A percentile compares a stretch with the other conserved stretches of the same genome.
These are phyloP conservation scores for Cyberlindnera petersonii DNA, from an alignment of 805 yeast species.

Conservation along the genomic window DNA sequence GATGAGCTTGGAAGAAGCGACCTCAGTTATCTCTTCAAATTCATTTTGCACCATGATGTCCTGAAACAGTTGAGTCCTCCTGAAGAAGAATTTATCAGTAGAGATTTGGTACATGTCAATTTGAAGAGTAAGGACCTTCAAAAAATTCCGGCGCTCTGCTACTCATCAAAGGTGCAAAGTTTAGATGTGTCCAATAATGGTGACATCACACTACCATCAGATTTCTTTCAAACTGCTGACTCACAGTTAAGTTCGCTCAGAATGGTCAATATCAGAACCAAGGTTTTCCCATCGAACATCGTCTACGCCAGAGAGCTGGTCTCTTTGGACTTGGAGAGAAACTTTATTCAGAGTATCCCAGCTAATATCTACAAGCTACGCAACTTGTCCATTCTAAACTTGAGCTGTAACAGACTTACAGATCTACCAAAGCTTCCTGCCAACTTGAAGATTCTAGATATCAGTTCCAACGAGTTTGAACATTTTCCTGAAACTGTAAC, in stretches of 20 bases:
- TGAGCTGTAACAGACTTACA: slow-evolving; percentile 73
- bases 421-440: slow-evolving; percentile 56
- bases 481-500: slow-evolving; percentile 63
- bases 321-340: slow-evolving; percentile 70
- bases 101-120: slow-evolving; percentile 69
- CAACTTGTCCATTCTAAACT: slow-evolving; percentile 53
- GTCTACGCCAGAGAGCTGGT: slow-evolving; percentile 64
- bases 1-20: slow-evolving; percentile 82
- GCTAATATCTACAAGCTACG: slow-evolving; percentile 48
- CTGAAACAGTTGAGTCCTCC: slow-evolving; percentile 60
- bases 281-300: slow-evolving; percentile 69
- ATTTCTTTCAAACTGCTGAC: slow-evolving; percentile 76
- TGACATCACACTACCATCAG: slow-evolving; percentile 75
- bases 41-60: slow-evolving; percentile 62
- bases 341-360: slow-evolving; percentile 65
- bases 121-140: slow-evolving; percentile 70
- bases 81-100: slow-evolving; percentile 62
- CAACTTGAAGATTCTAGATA: slow-evolving; percentile 55
- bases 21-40: slow-evolving; percentile 74
- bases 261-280: slow-evolving; percentile 69
- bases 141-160: slow-evolving; percentile 79
- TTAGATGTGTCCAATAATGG: slow-evolving; percentile 86
- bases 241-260: slow-evolving; percentile 62
- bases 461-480: slow-evolving; percentile 73
- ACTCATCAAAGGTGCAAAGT: slow-evolving; percentile 75